Percentiles rank a stretch among this genome's conserved stretches.
Conservation (phyloP, 306 rosid species). For the Hylodesmum podocarpum region DNA sequence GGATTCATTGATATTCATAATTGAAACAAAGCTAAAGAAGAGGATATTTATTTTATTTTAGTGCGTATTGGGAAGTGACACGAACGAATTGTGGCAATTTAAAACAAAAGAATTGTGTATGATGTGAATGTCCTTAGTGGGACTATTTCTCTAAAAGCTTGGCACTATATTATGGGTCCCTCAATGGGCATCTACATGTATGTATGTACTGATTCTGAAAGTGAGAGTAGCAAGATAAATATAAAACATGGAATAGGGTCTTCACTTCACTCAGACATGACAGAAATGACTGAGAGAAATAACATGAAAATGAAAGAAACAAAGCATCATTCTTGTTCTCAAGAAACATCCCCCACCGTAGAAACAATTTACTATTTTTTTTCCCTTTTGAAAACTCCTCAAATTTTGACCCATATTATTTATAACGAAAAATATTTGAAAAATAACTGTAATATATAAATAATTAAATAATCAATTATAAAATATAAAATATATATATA, state of each 20-base stretch:
- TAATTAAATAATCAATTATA: too few species aligned
- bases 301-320: constrained; percentile 18
- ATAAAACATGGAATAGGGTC: neutral
- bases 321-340: constrained; percentile 2
- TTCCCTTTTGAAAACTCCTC: too few species aligned
- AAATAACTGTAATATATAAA: too few species aligned
- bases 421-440: too few species aligned
- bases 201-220: constrained; percentile 43
- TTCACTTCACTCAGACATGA: constrained; percentile 36
- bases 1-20: constrained; percentile 9
- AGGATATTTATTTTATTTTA: constrained; percentile 27
- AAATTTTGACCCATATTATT: too few species aligned
- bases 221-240: constrained; percentile 38
- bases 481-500: too few species aligned
- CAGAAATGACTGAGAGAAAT: constrained; percentile 40
- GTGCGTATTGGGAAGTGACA: constrained; percentile 41
- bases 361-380: constrained; percentile 16
- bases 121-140: constrained; percentile 50
- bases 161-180: constrained; percentile 49
- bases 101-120: constrained; percentile 34
- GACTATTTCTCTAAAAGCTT: constrained; percentile 43
- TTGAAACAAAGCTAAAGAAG: neutral
- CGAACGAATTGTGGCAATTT: constrained; percentile 32
- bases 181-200: constrained; percentile 32
- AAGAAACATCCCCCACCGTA: constrained; percentile 12